A percentile compares a stretch with the other conserved stretches of the same genome.
phyloP scores from a whole-genome alignment of 805 yeast genomes.

The Barnettozyma sp. region DNA sequence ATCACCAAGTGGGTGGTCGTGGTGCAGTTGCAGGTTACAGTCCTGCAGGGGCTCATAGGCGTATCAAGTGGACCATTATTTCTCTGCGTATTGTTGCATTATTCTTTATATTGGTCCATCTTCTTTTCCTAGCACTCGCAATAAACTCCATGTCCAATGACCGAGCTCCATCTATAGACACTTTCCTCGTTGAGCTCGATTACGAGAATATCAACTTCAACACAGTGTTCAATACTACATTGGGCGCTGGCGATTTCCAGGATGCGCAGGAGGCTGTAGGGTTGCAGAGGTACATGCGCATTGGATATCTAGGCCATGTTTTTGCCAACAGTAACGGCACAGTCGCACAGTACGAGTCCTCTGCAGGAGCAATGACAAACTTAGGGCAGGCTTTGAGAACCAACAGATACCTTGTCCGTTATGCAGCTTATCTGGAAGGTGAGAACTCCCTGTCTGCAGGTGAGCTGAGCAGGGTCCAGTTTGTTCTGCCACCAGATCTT shows the following conservation, averaged over 20 bases:
- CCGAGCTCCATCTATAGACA: not conserved
- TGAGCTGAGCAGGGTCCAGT: not conserved
- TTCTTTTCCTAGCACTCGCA: slow-evolving; percentile 3
- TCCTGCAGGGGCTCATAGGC: not conserved
- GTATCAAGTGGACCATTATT: not conserved
- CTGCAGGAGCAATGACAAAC: not conserved
- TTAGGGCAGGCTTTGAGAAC: not conserved
- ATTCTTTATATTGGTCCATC: not conserved
- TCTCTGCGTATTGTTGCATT: not conserved
- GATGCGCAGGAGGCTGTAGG: not conserved
- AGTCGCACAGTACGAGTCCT: not conserved
- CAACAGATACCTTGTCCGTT: slow-evolving; percentile 2
- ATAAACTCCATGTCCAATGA: not conserved
- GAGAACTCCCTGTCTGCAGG: not conserved
- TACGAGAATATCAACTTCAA: slow-evolving; percentile 1
- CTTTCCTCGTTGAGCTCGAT: slow-evolving; percentile 1
- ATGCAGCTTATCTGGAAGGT: slow-evolving; percentile 1
- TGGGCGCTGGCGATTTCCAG: not conserved
- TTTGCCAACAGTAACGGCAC: not conserved
- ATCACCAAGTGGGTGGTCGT: too few species aligned
- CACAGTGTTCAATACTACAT: slow-evolving; percentile 1
- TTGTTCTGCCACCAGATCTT: not conserved
- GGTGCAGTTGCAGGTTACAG: not conserved
- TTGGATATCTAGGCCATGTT: slow-evolving; percentile 5
- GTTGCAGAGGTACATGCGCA: not conserved